Percentiles rank a stretch among this genome's conserved stretches.
phyloP scores from a whole-genome alignment of 495 filamentous ascomycete genomes.

The Polyplosphaeria fusca region DNA sequence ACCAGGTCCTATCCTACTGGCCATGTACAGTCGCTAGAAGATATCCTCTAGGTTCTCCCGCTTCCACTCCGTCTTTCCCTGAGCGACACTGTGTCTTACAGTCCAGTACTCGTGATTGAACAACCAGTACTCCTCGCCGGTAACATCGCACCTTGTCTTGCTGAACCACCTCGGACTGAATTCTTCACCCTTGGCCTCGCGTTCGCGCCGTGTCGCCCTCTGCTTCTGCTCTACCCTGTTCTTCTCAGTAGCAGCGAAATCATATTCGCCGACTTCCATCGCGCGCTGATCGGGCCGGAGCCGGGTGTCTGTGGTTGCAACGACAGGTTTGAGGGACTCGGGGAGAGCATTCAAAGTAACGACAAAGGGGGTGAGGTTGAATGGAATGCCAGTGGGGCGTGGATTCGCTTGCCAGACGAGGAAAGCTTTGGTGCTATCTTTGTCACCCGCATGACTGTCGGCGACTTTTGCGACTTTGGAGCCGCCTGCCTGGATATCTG shows the following conservation, averaged over 20 bases:
- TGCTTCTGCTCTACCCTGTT: slow-evolving; percentile 94
- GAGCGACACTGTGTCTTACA: slow-evolving; percentile 56
- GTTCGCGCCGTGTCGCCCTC: slow-evolving; percentile 66
- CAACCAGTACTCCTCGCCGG: slow-evolving; percentile 87
- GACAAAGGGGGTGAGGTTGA: slow-evolving; percentile 96
- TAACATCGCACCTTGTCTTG: slow-evolving; percentile 66
- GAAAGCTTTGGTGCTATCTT: slow-evolving; percentile 67
- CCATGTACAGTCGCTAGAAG: too few species aligned
- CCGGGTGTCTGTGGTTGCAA: slow-evolving; percentile 90
- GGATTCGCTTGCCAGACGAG: slow-evolving; percentile 86
- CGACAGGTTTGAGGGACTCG: slow-evolving; percentile 63
- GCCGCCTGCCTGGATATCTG: slow-evolving; percentile 52
- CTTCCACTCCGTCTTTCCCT: slow-evolving; percentile 49
- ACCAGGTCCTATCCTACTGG: too few species aligned
- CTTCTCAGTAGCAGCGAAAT: slow-evolving; percentile 89
- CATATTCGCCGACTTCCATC: slow-evolving; percentile 97
- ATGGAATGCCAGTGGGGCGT: slow-evolving; percentile 80
- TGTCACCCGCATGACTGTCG: neutral
- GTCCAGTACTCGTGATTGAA: slow-evolving; percentile 88
- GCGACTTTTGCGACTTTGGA: neutral
- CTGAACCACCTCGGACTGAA: slow-evolving; percentile 84
- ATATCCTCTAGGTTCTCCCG: slow-evolving; percentile 61
- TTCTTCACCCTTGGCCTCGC: slow-evolving; percentile 74
- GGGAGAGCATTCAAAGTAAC: slow-evolving; percentile 88
- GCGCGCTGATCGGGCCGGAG: slow-evolving; percentile 93